Base-by-base conservation (phyloP, 179 eudicot genomes). In the Beta macrorhiza region DNA sequence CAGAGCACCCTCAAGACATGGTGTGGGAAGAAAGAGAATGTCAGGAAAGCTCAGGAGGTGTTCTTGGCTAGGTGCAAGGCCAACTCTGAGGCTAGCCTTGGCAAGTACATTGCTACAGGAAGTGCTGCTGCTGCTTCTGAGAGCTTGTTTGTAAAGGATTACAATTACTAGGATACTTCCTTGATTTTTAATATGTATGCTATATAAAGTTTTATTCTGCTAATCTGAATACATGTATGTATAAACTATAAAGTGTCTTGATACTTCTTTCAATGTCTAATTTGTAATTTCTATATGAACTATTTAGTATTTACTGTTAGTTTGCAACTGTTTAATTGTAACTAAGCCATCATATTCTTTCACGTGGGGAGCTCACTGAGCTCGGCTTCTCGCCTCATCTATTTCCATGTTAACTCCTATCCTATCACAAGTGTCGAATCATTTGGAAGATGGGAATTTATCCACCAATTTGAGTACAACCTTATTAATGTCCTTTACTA, bases 1-100 rank as follows among this genome's bases (percentile, higher is more conserved):
- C 87, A 86, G 71, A 94, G 92, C 83, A 92, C 98, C 3, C 95
- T 94, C 70, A 91, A 94, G 93, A 86, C 88, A 73, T 94, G 98
- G 98, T 83, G 72, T 10, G 97, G 98, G 13, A 93, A 93, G 86
- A 83, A 86, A 82, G 98, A 92, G 86, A 93, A 93, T 25, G 85
- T 91, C 25, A 87, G 70, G 68, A 89, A 85, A 73, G 98, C 98
- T 20, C 97, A 94, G 57, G 90, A 71, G 77, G 89, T 83, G 9
- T 94, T 94, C 88, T 79, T 89, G 82, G 63, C 77, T 1, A 82
- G 97, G 86, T 92, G 95, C 89, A 91, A 94, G 87, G 92, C 92
- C 10, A 94, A 92, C 81, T 92, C 98, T 0, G 93, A 89, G 4
- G 98, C 97, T 5, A 85, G 91, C 53, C 91, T 94, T 9, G 97